Base-by-base conservation (phyloP, 225 moss, liverwort and hornwort species). In the Sphagnum tenellum region DNA sequence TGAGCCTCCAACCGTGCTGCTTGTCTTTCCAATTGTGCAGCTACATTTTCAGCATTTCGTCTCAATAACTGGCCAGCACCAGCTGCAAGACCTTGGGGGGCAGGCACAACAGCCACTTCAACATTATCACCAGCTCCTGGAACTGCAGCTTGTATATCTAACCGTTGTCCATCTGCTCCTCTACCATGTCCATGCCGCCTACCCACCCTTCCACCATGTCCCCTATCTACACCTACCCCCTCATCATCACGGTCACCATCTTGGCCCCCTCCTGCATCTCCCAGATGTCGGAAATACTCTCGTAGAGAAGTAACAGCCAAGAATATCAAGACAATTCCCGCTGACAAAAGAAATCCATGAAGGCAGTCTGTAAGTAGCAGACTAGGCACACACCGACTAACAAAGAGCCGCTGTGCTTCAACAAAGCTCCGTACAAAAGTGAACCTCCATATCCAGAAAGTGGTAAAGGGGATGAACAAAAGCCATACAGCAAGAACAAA, bases 391-490 rank as follows among this genome's bases (percentile, higher is more conserved):
- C 85, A 90, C 72, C 93, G 87, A 75, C 98, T 89, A 69, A 90
- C 67, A 67, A 98, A 92, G 45, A 98, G 89, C 57, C 78, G 87
- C 59, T 86, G 90, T 8, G 98, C 98, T 76, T 93, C 98, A 47
- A 85, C 76, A 72, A 82, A 82, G 74, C 98, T 98, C 72, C 93
- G 89, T 62, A 98, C 98, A 69, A 98, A 93, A 7, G 90, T 93
- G 67, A 98, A 88, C 71, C 89, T 85, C 98, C 98, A 98, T 71
- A 98, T 91, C 98, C 98, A 98, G 70, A 98, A 90, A 46, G 98
- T 98, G 14, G 86, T 84, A 67, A 93, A 93, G 3, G 98, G 98
- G 46, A 98, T 93, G 73, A 98, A 78, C 44, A 98, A 75, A 55
- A 98, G 82, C 98, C 98, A 98, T 46, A 98, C 90, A 11, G 89